Evolutionary conservation across 106 monocot genomes (phyloP), one percentile per base, ranked within the genome.

Genomic region (Acanthochlamys bracteata): DNA sequence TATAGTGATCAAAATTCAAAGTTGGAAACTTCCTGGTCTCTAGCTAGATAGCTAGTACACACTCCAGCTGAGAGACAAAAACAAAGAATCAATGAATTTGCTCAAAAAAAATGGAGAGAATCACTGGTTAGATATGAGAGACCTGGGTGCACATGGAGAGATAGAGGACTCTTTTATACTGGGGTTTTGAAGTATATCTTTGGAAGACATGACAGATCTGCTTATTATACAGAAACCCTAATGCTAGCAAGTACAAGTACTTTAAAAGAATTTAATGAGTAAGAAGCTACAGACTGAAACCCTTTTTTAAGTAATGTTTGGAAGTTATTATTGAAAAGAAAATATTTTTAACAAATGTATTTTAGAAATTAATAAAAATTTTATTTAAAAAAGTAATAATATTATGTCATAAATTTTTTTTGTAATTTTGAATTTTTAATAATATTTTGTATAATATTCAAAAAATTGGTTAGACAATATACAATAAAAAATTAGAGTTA

Each of bases 71-170:
- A 1, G 33, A 20, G 19, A 21, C 33, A 46, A 26, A 20, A 17
- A 51, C 14, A 42, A 20, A 55, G 57, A 65, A 15, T 24, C 47
- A 65, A 24, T 14, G 65, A 24, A 23, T 24, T 24, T 25, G 49
- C 7, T 22, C 46, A 43, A 0, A 20, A 64, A 49, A 54, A 58
- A 43, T 42, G 45, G 42, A 46, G 57, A 46, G 57, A 59, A 24
- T 20, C 2, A 46, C 1, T 24, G 10, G 51, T 66, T 20, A 67
- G 67, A 67, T 56, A 42, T 67, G 55, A 24, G 16, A 46, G 53
- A 66, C 39, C 19, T 66, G 53, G 39, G 11, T 53, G 69, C 69
- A 69, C 69, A 59, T 58, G 58, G 53, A 20, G 17, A 10, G 13
- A 19, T 33, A 24, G 53, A 25, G 23, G 54, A 54, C 15, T 0